Conservation (phyloP, 2,329 filamentous ascomycete species). For the Nothopassalora personata region DNA sequence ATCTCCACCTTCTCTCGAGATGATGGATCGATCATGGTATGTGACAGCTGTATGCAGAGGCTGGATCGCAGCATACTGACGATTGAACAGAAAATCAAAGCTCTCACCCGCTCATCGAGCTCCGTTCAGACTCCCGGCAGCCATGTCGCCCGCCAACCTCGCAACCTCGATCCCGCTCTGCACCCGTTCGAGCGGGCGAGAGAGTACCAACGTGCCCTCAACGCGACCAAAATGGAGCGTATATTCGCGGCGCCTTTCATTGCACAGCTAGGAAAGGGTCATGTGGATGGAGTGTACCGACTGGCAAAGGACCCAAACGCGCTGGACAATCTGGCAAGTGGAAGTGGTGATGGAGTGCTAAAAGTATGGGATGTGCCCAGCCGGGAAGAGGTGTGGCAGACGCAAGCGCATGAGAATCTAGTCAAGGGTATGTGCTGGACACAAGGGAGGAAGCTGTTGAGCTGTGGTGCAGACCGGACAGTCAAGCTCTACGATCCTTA, state of each 20-base stretch:
- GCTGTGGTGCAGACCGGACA: constrained; percentile 78
- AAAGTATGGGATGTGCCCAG: constrained; percentile 85
- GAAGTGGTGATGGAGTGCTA: constrained; percentile 84
- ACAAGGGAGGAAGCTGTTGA: constrained; percentile 74
- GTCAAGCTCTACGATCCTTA: constrained; percentile 93
- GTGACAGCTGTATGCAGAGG: background rate
- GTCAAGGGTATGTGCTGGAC: constrained; percentile 92
- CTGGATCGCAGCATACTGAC: background rate
- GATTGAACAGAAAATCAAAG: constrained; percentile 53
- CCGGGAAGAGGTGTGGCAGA: constrained; percentile 68
- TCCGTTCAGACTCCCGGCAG: constrained; percentile 63
- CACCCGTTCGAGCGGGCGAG: constrained; percentile 88
- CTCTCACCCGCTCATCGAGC: constrained; percentile 60
- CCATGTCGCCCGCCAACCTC: constrained; percentile 58
- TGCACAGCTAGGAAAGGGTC: constrained; percentile 78
- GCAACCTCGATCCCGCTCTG: constrained; percentile 74
- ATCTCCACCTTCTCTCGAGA: constrained; percentile 6
- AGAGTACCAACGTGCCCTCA: constrained; percentile 72
- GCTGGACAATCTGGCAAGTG: constrained; percentile 59
- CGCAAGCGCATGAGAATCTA: constrained; percentile 83
- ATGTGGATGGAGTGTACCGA: constrained; percentile 71
- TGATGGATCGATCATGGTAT: constrained; percentile 19
- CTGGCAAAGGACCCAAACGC: constrained; percentile 46
- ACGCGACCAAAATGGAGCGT: constrained; percentile 86
- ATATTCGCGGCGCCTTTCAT: constrained; percentile 87